Evolutionary conservation across 768 basidiomycete genomes (phyloP).

Genomic region (Cubamyces sp.): DNA sequence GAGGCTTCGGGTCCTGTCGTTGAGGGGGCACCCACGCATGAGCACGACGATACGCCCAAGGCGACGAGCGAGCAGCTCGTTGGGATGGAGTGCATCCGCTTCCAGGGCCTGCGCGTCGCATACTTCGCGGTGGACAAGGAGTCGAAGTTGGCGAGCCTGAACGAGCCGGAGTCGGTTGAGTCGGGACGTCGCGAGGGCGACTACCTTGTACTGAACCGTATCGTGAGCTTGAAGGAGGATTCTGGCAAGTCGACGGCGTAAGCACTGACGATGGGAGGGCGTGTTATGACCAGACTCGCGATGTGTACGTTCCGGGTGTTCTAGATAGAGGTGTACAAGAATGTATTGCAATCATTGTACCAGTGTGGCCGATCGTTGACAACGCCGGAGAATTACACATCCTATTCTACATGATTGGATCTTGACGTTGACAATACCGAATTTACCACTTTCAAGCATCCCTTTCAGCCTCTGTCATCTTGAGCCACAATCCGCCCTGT

Average conservation of each 20-base stretch:
- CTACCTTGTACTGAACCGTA: constrained; percentile 83
- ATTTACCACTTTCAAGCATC: constrained; percentile 2
- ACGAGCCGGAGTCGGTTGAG: constrained; percentile 49
- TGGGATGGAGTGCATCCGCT: constrained; percentile 90
- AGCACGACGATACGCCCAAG: constrained; percentile 62
- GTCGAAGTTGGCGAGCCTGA: constrained; percentile 65
- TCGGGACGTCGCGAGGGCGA: constrained; percentile 67
- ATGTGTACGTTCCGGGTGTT: background rate
- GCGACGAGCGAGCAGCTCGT: constrained; percentile 80
- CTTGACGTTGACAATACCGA: too few relatives aligned
- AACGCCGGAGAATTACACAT: too few relatives aligned
- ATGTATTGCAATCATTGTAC: too few relatives aligned
- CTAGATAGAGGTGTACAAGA: background rate
- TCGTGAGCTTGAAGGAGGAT: constrained; percentile 95
- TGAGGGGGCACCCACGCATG: constrained; percentile 35
- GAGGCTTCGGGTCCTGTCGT: constrained; percentile 33
- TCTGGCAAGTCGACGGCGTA: constrained; percentile 61
- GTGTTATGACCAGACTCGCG: background rate
- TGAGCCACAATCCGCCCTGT: constrained; percentile 37
- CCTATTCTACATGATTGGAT: too few relatives aligned
- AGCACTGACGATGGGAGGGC: background rate
- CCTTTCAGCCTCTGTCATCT: constrained; percentile 29
- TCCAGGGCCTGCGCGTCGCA: constrained; percentile 94
- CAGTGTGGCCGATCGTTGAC: too few relatives aligned
- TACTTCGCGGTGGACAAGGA: constrained; percentile 96